Evolutionary conservation across 106 monocot species (phyloP).

Genomic region (Triglochin maritima): DNA sequence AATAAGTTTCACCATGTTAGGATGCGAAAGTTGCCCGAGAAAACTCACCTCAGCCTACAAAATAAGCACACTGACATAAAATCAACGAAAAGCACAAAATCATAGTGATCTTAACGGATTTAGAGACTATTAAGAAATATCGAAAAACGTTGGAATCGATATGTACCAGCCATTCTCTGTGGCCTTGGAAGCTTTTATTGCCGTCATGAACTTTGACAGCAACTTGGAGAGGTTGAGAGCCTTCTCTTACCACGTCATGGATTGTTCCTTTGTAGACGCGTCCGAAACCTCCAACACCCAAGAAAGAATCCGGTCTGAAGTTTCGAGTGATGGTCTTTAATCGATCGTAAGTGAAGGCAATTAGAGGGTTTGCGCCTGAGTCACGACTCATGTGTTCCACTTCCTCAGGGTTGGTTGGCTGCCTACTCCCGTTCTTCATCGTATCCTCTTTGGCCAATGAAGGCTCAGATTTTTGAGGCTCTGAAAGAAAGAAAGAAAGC

Average conservation of each 20-base stretch:
- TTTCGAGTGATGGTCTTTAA: constrained; percentile 43
- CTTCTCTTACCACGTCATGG: constrained; percentile 10
- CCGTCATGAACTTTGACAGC: constrained; percentile 83
- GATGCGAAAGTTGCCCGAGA: constrained; percentile 49
- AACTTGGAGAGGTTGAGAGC: constrained; percentile 33
- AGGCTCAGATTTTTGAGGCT: constrained; percentile 18
- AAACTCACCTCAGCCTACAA: constrained; percentile 37
- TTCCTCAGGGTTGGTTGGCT: constrained; percentile 53
- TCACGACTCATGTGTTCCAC: constrained; percentile 50
- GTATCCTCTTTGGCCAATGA: constrained; percentile 15
- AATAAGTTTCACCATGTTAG: constrained; percentile 39
- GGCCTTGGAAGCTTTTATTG: constrained; percentile 62
- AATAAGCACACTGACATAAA: neutral
- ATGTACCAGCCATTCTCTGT: constrained; percentile 80
- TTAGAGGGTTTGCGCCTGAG: constrained; percentile 31
- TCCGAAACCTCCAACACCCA: constrained; percentile 72
- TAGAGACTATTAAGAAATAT: neutral
- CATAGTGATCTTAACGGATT: neutral
- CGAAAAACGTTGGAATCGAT: neutral
- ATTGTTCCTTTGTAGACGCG: constrained; percentile 64
- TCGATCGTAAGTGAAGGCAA: constrained; percentile 52
- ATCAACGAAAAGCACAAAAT: neutral
- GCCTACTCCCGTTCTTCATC: constrained; percentile 9
- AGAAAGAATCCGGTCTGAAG: constrained; percentile 42
- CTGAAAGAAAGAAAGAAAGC: constrained; percentile 7